These are phyloP conservation scores for Atalantia buxifolia DNA, from an alignment of 345 rosid species.

Conservation along the genomic window DNA sequence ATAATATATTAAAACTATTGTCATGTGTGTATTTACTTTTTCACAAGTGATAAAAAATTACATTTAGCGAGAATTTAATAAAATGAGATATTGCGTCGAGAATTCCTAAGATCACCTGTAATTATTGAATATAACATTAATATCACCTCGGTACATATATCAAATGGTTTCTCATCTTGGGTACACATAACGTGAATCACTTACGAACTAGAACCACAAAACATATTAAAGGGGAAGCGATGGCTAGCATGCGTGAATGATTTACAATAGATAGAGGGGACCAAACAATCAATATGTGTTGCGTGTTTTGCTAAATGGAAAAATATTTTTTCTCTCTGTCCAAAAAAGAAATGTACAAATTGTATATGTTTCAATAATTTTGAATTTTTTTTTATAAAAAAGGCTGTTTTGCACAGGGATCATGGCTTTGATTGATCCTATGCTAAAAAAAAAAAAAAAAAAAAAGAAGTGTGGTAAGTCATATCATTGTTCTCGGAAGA, in stretches of 20 bases:
- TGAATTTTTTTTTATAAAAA: background rate
- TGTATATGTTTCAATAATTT: too few relatives aligned
- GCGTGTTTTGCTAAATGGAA: background rate
- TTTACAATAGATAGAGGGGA: background rate
- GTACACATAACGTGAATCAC: background rate
- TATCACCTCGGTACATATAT: too few relatives aligned
- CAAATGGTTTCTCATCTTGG: too few relatives aligned
- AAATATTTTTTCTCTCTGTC: too few relatives aligned
- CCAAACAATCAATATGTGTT: background rate
- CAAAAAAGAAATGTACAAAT: too few relatives aligned
- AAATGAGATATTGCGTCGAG: background rate
- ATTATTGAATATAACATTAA: too few relatives aligned
- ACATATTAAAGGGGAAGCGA: background rate
- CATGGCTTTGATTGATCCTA: background rate
- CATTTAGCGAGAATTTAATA: too few relatives aligned
- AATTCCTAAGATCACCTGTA: background rate
- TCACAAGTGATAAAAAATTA: too few relatives aligned
- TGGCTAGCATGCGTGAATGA: constrained; percentile 15
- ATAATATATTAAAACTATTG: too few relatives aligned
- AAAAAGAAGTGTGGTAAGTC: background rate
- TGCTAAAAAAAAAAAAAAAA: background rate
- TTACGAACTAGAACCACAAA: background rate
- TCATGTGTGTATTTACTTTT: too few relatives aligned
- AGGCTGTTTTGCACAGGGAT: background rate
- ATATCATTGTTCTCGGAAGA: background rate